Percentiles rank a stretch among this genome's conserved stretches.
Evolutionary conservation across 345 rosid species (phyloP).

Genomic region (Eucalyptus erythrocorys): DNA sequence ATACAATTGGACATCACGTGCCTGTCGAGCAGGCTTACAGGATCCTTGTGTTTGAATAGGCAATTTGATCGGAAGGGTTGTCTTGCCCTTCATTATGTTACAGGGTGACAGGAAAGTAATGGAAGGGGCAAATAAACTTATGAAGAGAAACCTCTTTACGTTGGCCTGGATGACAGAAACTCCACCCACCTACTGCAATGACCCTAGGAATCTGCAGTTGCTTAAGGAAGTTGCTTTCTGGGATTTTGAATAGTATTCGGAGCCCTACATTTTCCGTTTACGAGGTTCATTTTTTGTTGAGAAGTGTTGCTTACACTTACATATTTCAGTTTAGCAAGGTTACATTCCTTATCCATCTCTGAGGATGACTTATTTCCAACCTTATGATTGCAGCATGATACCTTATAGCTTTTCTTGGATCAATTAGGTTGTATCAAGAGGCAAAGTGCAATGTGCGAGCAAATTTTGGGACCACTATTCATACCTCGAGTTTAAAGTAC

Average conservation of each 20-base stretch:
- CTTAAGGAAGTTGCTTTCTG: not conserved
- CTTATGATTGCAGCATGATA: not conserved
- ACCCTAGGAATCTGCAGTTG: not conserved
- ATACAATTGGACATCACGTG: accelerated
- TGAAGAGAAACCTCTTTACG: too few relatives aligned
- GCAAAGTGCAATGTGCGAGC: not conserved
- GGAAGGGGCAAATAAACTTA: too few relatives aligned
- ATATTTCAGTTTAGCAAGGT: too few relatives aligned
- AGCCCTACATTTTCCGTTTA: not conserved
- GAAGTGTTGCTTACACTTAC: not conserved
- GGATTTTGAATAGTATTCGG: not conserved
- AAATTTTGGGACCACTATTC: not conserved
- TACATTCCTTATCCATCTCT: not conserved
- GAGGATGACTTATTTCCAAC: not conserved
- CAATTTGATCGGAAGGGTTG: too few relatives aligned
- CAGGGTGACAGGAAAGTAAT: too few relatives aligned
- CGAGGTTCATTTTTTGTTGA: not conserved
- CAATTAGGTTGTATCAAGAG: not conserved
- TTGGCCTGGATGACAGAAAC: too few relatives aligned
- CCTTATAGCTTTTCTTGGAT: not conserved
- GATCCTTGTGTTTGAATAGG: too few relatives aligned
- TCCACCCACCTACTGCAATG: not conserved
- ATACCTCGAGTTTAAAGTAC: not conserved
- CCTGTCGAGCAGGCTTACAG: too few relatives aligned
- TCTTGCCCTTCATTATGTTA: too few relatives aligned